Percentiles rank a stretch among this genome's conserved stretches.
These are phyloP conservation scores for Fraxinus pennsylvanica DNA, from an alignment of 257 asterid species.

Conservation along the genomic window DNA sequence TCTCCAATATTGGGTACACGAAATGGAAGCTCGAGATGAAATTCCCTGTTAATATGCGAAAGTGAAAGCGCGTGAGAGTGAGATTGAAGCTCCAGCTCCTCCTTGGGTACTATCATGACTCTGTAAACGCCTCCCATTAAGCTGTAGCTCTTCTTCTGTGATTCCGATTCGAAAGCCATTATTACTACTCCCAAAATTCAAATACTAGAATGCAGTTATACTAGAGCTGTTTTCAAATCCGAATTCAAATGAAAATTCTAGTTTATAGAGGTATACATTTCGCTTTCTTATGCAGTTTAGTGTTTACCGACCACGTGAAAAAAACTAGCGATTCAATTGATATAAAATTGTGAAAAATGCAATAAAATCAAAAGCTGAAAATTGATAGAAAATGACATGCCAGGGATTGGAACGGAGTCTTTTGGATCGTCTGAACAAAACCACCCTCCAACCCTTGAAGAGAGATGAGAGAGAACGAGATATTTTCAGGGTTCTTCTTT, in stretches of 20 bases:
- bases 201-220: background rate
- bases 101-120: constrained; percentile 49
- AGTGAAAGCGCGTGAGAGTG: constrained; percentile 31
- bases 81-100: constrained; percentile 45
- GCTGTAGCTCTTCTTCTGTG: constrained; percentile 60
- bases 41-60: constrained; percentile 25
- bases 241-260: background rate
- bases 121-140: constrained; percentile 52
- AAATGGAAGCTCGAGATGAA: constrained; percentile 28
- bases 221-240: background rate
- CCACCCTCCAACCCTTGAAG: constrained; percentile 23
- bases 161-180: constrained; percentile 40
- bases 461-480: constrained; percentile 12
- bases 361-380: constrained; percentile 15
- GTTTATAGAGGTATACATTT: background rate
- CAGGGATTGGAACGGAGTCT: constrained; percentile 44
- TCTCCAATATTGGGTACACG: constrained; percentile 49
- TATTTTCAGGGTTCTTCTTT: constrained; percentile 23
- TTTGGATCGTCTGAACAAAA: constrained; percentile 40
- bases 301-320: background rate
- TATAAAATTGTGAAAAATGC: background rate
- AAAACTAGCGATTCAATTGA: background rate
- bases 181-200: constrained; percentile 15
- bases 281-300: background rate
- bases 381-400: constrained; percentile 31